Base-by-base conservation (phyloP, 2,329 filamentous ascomycete species). In the Ceratocystis smalleyi region DNA sequence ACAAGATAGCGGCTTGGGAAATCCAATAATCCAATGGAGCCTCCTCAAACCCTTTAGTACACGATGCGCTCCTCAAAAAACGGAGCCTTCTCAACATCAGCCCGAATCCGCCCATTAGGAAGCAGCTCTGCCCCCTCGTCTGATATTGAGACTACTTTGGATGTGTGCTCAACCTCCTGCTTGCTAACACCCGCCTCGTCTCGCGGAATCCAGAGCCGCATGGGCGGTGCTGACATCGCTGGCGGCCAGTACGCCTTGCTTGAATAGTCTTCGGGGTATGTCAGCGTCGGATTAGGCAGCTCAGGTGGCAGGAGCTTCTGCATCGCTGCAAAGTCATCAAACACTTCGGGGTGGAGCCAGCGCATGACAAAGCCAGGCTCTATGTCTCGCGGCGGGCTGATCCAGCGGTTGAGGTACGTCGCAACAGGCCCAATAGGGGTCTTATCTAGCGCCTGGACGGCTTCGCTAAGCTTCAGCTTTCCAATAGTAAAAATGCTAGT, bases 291-390 rank as follows among this genome's bases (percentile, higher is more conserved):
- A 43, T 66, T 55, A 0, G 71, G 70, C 6, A 68, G 61, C 43
- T 68, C 67, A 8, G 43, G 45, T 1, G 69, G 68, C 5, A 70
- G 65, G 51, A 57, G 47, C 43, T 62, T 69, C 3, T 1, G 80
- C 75, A 67, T 76, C 2, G 83, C 78, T 19, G 80, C 75, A 72
- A 94, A 95, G 74, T 89, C 83, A 68, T 83, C 79, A 72, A 90
- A 88, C 64, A 84, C 78, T 75, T 92, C 88, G 0, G 91, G 91
- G 69, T 88, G 87, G 66, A 95, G 75, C 77, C 88, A 95, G 68
- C 83, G 83, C 45, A 78, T 73, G 54, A 90, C 69, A 59, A 87
- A 72, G 67, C 81, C 81, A n/a, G 76, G 76, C 1, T 70, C 67
- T 1, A 69, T 62, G 45, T 72, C 69, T 27, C 68, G 69, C 0